These are phyloP conservation scores for Hanseniaspora singularis DNA, from an alignment of 805 yeast genomes.

Conservation along the genomic window DNA sequence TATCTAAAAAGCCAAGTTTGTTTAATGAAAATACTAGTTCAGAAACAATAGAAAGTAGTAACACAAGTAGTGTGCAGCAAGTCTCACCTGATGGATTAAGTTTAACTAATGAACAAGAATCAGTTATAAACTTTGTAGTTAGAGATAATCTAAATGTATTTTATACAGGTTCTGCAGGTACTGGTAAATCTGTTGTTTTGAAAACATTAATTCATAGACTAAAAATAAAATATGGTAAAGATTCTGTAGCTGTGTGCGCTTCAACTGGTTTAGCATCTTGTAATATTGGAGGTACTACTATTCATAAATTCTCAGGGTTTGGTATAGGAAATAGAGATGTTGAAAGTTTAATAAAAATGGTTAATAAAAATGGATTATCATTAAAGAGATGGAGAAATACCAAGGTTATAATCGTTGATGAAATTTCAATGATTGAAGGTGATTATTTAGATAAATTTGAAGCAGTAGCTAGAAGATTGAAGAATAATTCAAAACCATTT, in stretches of 20 bases:
- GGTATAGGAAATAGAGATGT: constrained; percentile 55
- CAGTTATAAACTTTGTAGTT: constrained; percentile 42
- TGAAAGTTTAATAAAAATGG: constrained; percentile 37
- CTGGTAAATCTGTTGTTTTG: constrained; percentile 88
- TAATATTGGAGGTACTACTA: constrained; percentile 66
- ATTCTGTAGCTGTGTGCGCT: constrained; percentile 62
- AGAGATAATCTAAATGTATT: constrained; percentile 48
- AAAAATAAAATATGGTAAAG: constrained; percentile 34
- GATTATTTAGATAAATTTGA: constrained; percentile 52
- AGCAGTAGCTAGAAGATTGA: constrained; percentile 42
- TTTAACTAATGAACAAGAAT: constrained; percentile 36
- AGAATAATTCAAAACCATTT: constrained; percentile 43
- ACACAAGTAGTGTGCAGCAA: no score
- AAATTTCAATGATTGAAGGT: constrained; percentile 71
- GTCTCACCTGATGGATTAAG: not conserved
- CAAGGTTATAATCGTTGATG: constrained; percentile 60
- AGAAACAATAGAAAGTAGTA: no score
- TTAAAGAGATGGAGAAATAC: constrained; percentile 43
- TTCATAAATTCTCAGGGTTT: constrained; percentile 67
- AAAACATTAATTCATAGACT: constrained; percentile 47
- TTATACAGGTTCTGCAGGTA: constrained; percentile 97
- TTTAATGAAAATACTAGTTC: not conserved
- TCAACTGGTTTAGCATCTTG: constrained; percentile 79
- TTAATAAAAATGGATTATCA: constrained; percentile 41
- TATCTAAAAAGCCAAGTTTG: not conserved